Evolutionary conservation across 2,329 filamentous ascomycete genomes (phyloP), one percentile per base, ranked within the genome.

Genomic region (Talaromyces piceae): DNA sequence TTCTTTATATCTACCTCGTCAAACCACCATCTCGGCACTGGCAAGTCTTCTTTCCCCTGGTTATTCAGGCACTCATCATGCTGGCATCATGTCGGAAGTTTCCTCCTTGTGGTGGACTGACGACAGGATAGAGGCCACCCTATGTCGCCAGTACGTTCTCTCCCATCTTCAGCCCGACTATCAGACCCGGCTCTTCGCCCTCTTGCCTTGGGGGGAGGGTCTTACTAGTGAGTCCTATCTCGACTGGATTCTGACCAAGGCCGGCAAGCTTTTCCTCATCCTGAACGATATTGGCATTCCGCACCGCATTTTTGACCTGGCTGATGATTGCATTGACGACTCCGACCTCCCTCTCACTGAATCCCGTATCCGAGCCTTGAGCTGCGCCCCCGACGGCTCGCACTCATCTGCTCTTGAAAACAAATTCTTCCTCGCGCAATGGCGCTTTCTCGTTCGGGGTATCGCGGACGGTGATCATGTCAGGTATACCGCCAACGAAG

Each of bases 321-420:
- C 83, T 33, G 80, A 83, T 57, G 75, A 78, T 52, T 80, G 77
- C 3, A 80, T 78, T 68, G 79, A 83, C 55, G 81, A 84, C 55
- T 75, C 78, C 43, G 81, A 84, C 60, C 66, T 84, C 16, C 81
- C 81, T 1, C 69, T 84, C 41, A 68, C 76, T 5, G 70, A 77
- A 46, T 73, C 80, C 41, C 76, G 76, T 28, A 73, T 83, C n/a
- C 68, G 73, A 53, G 71, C 74, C 37, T 72, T 83, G 13, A 70
- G 73, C 22, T 72, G 83, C 5, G 75, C 78, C 0, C 71, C 76
- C 3, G 69, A 79, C 52, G 73, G 75, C 27, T 49, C 46, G 39
- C 25, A 27, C 2, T n/a, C 26, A 56, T 65, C 46, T 30, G 62
- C 2, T 59, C 72, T 13, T 25, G 67, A 82, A 44, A 77, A 82